phyloP scores from a whole-genome alignment of 768 basidiomycete species.

The Termitomyces sp. region DNA sequence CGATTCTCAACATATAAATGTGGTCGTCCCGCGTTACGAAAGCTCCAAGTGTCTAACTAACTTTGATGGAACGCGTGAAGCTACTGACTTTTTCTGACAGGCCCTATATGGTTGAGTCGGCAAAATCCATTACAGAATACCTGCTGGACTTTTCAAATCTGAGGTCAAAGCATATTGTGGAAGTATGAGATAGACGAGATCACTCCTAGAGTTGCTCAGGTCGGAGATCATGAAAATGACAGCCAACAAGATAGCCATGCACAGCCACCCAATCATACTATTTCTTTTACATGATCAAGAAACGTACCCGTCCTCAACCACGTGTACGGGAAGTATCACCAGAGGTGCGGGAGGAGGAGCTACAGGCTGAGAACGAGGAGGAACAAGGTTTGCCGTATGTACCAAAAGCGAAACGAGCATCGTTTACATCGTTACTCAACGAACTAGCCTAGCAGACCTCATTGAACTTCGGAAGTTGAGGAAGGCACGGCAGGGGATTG shows the following conservation, averaged over 20 bases:
- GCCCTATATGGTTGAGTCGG: neutral
- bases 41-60: neutral
- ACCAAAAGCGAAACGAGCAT: neutral
- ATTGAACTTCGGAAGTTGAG: conserved; percentile 80
- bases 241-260: neutral
- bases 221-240: too few relatives aligned
- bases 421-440: conserved; percentile 5
- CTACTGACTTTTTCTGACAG: neutral
- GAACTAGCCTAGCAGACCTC: conserved; percentile 70
- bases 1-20: neutral
- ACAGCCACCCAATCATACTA: conserved; percentile 15
- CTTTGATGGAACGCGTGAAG: neutral
- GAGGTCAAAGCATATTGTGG: neutral
- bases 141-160: neutral
- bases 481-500: conserved; percentile 77
- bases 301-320: conserved; percentile 64
- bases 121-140: neutral
- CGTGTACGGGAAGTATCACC: conserved; percentile 50
- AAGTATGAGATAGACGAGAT: neutral
- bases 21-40: neutral
- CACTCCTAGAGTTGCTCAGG: too few relatives aligned
- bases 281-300: conserved; percentile 57
- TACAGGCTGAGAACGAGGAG: conserved; percentile 38
- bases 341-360: conserved; percentile 33
- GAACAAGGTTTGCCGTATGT: conserved; percentile 52